These are phyloP conservation scores for Viola odorata DNA, from an alignment of 345 rosid species.

Conservation along the genomic window DNA sequence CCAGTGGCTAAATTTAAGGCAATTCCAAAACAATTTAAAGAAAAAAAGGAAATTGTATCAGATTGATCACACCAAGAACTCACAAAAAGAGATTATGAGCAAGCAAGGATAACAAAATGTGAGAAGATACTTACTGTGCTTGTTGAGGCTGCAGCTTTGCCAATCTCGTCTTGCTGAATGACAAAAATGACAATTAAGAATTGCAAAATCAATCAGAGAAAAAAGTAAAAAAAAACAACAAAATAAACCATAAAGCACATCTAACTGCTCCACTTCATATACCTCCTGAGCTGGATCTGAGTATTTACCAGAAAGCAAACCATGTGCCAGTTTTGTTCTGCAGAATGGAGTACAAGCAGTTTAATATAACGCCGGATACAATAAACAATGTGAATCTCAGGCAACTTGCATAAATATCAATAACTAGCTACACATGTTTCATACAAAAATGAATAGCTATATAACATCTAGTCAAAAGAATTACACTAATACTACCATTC, in stretches of 20 bases:
- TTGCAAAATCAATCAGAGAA: background rate
- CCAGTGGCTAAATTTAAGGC: no score
- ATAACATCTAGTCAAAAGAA: background rate
- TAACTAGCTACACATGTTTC: no score
- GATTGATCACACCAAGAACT: background rate
- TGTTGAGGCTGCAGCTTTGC: slow-evolving; percentile 22
- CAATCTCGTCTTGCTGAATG: slow-evolving; percentile 43
- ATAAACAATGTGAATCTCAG: no score
- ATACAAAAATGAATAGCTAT: background rate
- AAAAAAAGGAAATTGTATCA: no score
- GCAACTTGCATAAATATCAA: slow-evolving; percentile 2
- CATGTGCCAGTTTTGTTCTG: slow-evolving; percentile 96
- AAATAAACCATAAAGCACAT: slow-evolving; percentile 3
- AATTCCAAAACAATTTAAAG: no score
- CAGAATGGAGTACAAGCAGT: slow-evolving; percentile 23
- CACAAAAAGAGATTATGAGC: background rate
- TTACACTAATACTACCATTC: background rate
- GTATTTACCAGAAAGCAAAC: slow-evolving; percentile 90
- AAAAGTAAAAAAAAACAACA: slow-evolving; percentile 2
- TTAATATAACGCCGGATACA: no score
- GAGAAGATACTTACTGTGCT: slow-evolving; percentile 41
- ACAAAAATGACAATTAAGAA: slow-evolving; percentile 15
- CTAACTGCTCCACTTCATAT: slow-evolving; percentile 12
- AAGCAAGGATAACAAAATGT: slow-evolving; percentile 1
- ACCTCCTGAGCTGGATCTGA: slow-evolving; percentile 75